A percentile compares a stretch with the other conserved stretches of the same genome.
These are phyloP conservation scores for Discostella stelligera DNA, from an alignment of 352 stramenopile genomes.

Conservation along the genomic window DNA sequence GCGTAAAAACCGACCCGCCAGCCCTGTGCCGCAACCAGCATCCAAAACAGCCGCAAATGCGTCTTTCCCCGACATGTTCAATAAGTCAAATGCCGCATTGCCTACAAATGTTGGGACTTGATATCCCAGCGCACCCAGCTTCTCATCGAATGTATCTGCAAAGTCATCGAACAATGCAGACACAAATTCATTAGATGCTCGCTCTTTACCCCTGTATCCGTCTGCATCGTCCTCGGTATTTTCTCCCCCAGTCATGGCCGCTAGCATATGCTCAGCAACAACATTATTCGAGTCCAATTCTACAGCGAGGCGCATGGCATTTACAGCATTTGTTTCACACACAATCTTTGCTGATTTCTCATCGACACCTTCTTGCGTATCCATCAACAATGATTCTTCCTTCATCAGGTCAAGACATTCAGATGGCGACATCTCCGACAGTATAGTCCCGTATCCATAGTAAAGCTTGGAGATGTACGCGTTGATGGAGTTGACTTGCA, in stretches of 20 bases:
- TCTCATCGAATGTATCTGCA: constrained; percentile 78
- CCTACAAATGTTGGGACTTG: constrained; percentile 66
- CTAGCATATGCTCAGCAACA: constrained; percentile 50
- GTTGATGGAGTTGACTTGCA: constrained; percentile 32
- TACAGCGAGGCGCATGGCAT: constrained; percentile 58
- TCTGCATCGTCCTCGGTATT: background rate
- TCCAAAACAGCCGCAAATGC: constrained; percentile 59
- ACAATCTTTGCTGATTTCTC: constrained; percentile 33
- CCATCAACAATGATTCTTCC: constrained; percentile 65
- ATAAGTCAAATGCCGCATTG: constrained; percentile 33
- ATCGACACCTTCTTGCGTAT: constrained; percentile 39
- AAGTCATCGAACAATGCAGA: constrained; percentile 78
- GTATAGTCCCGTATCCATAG: constrained; percentile 57
- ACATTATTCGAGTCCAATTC: constrained; percentile 46
- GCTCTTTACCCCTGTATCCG: constrained; percentile 24
- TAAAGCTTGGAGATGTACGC: constrained; percentile 67
- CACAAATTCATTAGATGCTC: constrained; percentile 75
- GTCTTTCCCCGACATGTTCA: constrained; percentile 14
- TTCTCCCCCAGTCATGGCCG: constrained; percentile 29
- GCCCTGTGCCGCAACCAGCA: constrained; percentile 75
- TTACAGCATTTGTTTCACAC: constrained; percentile 50
- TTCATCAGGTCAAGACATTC: constrained; percentile 50
- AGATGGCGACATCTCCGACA: constrained; percentile 44
- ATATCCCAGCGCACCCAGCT: constrained; percentile 64
- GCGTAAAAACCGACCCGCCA: constrained; percentile 64